These are phyloP conservation scores for Biscogniauxia sp. DNA, from an alignment of 2,329 filamentous ascomycete species.

Conservation along the genomic window DNA sequence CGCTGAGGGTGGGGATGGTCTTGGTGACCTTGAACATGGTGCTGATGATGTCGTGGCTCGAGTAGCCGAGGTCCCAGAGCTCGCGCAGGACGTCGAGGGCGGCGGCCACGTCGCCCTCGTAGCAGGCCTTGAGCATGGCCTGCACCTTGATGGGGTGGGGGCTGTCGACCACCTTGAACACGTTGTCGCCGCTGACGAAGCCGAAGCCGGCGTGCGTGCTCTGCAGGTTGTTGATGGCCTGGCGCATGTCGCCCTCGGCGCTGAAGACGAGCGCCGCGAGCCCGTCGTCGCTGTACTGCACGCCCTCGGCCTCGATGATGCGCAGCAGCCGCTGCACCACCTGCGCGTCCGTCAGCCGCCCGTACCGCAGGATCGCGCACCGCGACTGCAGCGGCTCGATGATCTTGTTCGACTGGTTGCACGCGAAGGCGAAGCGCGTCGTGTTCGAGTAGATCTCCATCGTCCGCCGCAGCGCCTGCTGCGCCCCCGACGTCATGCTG, in stretches of 20 bases:
- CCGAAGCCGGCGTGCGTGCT: slow-evolving; percentile 91
- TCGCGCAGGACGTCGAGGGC: slow-evolving; percentile 85
- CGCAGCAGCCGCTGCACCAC: slow-evolving; percentile 88
- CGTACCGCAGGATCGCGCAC: slow-evolving; percentile 93
- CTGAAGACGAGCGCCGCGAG: slow-evolving; percentile 95
- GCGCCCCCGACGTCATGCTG: slow-evolving; percentile 95
- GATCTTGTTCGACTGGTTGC: slow-evolving; percentile 98
- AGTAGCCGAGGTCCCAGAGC: slow-evolving; percentile 92
- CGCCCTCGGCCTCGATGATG: slow-evolving; percentile 88
- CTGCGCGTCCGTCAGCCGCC: slow-evolving; percentile 87
- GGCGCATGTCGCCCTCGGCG: slow-evolving; percentile 96
- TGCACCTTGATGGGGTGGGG: slow-evolving; percentile 98
- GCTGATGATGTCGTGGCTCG: slow-evolving; percentile 97
- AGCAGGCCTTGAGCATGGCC: slow-evolving; percentile 96
- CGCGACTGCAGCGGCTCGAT: slow-evolving; percentile 98
- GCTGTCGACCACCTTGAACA: slow-evolving; percentile 95
- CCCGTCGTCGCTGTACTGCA: slow-evolving; percentile 89
- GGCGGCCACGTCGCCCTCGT: slow-evolving; percentile 85
- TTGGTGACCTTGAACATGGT: slow-evolving; percentile 99
- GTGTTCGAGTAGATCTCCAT: slow-evolving; percentile 99
- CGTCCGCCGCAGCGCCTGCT: slow-evolving; percentile 89
- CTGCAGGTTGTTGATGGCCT: slow-evolving; percentile 98
- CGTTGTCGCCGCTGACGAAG: slow-evolving; percentile 95
- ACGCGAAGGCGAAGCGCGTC: slow-evolving; percentile 95
- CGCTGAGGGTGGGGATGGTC: slow-evolving; percentile 85